Evolutionary conservation across 2,329 filamentous ascomycete species (phyloP), one percentile per base, ranked within the genome.

Genomic region (Stemphylium vesicarium): DNA sequence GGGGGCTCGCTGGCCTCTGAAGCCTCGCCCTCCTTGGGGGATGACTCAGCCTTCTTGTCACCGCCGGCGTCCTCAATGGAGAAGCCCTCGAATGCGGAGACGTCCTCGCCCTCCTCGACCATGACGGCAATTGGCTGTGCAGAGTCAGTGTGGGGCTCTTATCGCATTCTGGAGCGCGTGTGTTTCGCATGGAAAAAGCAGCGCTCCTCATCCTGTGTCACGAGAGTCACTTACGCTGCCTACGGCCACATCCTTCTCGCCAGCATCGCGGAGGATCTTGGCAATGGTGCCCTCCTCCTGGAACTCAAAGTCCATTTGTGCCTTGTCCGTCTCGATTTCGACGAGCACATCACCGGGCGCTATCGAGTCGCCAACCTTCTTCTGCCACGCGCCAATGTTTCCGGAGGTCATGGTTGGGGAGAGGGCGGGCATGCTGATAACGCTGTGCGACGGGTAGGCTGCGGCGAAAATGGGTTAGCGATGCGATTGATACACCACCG

Each of bases 291-390:
- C 95, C 77, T 98, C 95, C 74, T 99, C 95, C 80, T 99, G 95
- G 81, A 96, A 98, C 80, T 99, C 95, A 77, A 99, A 98, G 83
- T 99, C 95, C 95, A 99, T 99, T 83, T 98, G 95, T 63, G 95
- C 95, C 85, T 99, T 99, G 81, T 99, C 95, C 70, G 95, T 99
- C 85, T 99, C 95, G 72, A 98, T 96, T 84, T 96, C 93, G 67
- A 96, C 93, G 68, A 99, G 82, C 41, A 99, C 95, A 77, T 99
- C 95, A 76, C 95, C 95, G 47, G 96, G 93, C 54, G 86, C 82
- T 77, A 99, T 88, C 60, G 82, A 74, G 78, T 99, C 95, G 75
- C 95, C 95, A 65, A 88, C 84, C 83, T 97, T 96, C 86, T 98
- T 99, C 83, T 98, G 92, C 95, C 95, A 99, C 63, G 88, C 82